Evolutionary conservation across 352 stramenopile species (phyloP), one percentile per base, ranked within the genome.

Genomic region (Pythium sp.): DNA sequence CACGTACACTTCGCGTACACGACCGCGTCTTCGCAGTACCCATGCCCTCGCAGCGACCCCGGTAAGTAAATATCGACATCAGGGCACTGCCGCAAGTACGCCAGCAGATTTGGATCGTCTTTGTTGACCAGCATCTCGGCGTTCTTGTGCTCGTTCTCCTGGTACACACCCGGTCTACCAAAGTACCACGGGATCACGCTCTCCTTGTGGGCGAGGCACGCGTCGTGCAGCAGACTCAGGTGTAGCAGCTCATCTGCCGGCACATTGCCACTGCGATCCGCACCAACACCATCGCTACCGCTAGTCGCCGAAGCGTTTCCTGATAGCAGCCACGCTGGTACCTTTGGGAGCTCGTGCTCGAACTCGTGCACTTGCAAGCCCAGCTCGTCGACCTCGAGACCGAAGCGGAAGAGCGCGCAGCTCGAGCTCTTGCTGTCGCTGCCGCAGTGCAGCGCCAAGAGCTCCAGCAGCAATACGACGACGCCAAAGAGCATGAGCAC

Each of bases 1-100:
- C 4, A 80, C 77, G 32, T 70, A 91, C 82, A 88, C 65, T 90
- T 89, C 38, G 75, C 69, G 64, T 91, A 93, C 2, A 71, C 81
- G 30, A 78, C 72, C 0, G 72, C 78, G 68, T 93, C 85, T 69
- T 93, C 85, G 69, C 85, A 93, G 64, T 93, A 81, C 8, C 43
- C 43, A 18, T 51, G 43, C 9, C 43, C 43, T 51, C 43, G 43
- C 43, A 51, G 18, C 7, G 43, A 51, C 18, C 43, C 65, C 0
- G 86, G 82, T 3, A 89, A 53, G 71, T 83, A 92, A n/a, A 92
- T 58, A 61, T 93, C 85, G 47, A 93, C 60, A n/a, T 84, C 76
- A 0, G 83, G 75, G 55, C 85, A 93, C 62, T 87, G 65, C 12
- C 67, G 70, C n/a, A 93, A 71, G 22, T 78, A 63, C 6, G 81